phyloP scores from a whole-genome alignment of 2,329 filamentous ascomycete genomes.

The Emericellopsis cladophorae region DNA sequence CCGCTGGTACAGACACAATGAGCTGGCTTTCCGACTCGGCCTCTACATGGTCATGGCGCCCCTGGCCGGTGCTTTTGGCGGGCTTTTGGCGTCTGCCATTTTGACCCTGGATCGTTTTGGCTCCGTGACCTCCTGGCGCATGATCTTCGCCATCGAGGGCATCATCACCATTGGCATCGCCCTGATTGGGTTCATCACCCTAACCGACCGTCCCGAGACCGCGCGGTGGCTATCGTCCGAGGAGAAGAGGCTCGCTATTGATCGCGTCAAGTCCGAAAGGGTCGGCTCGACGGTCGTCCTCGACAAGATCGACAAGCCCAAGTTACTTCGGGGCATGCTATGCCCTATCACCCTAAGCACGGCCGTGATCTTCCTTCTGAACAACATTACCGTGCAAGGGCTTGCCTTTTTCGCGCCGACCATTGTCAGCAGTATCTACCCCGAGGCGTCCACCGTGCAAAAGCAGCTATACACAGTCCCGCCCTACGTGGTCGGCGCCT shows the following conservation, averaged over 20 bases:
- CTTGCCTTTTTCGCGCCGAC: slow-evolving; percentile 59
- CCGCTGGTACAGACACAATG: slow-evolving; percentile 57
- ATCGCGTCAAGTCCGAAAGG: slow-evolving; percentile 56
- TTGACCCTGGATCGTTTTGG: slow-evolving; percentile 48
- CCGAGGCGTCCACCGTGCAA: slow-evolving; percentile 35
- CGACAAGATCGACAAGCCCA: slow-evolving; percentile 46
- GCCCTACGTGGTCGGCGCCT: slow-evolving; percentile 55
- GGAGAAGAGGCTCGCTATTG: slow-evolving; percentile 54
- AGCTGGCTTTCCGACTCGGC: slow-evolving; percentile 54
- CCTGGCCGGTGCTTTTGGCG: slow-evolving; percentile 59
- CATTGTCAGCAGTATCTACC: slow-evolving; percentile 57
- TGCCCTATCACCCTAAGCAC: slow-evolving; percentile 47
- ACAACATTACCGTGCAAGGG: slow-evolving; percentile 61
- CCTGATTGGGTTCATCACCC: slow-evolving; percentile 47
- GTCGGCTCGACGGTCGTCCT: slow-evolving; percentile 49
- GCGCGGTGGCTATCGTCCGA: slow-evolving; percentile 52
- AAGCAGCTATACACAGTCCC: slow-evolving; percentile 62
- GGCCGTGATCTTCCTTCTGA: slow-evolving; percentile 46
- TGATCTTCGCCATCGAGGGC: slow-evolving; percentile 61
- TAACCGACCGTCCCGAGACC: slow-evolving; percentile 57
- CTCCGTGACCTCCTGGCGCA: slow-evolving; percentile 44
- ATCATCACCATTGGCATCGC: slow-evolving; percentile 41
- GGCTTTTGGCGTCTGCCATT: slow-evolving; percentile 52
- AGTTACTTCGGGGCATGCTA: slow-evolving; percentile 48
- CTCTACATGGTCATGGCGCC: slow-evolving; percentile 61